A percentile compares a stretch with the other conserved stretches of the same genome.
phyloP scores from a whole-genome alignment of 768 basidiomycete species.

The Boletus pseudo-olivaceus region DNA sequence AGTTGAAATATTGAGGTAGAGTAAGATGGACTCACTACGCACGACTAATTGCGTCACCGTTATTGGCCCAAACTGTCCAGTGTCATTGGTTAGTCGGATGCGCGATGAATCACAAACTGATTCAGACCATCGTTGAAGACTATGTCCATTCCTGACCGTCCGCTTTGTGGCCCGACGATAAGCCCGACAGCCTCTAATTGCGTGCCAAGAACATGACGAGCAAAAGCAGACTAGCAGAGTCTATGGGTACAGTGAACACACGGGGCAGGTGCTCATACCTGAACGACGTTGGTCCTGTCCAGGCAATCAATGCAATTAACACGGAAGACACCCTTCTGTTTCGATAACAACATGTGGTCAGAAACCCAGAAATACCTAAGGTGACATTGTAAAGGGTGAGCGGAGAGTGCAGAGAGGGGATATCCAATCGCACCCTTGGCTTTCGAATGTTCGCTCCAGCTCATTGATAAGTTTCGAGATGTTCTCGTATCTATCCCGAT shows the following conservation, averaged over 20 bases:
- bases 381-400: constrained; percentile 1
- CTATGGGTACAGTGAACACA: constrained; percentile 5
- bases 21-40: constrained; percentile 58
- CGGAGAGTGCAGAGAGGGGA: background rate
- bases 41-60: constrained; percentile 91
- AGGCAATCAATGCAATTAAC: constrained; percentile 96
- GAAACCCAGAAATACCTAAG: constrained; percentile 81
- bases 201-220: constrained; percentile 73
- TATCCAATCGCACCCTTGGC: constrained; percentile 60
- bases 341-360: constrained; percentile 61
- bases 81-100: background rate
- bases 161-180: constrained; percentile 48
- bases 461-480: constrained; percentile 70
- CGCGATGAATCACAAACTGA: background rate
- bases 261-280: constrained; percentile 42
- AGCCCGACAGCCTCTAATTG: constrained; percentile 75
- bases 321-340: constrained; percentile 84
- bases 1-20: background rate
- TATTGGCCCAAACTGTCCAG: constrained; percentile 88
- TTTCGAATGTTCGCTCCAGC: constrained; percentile 73
- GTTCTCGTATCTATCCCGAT: constrained; percentile 71
- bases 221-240: constrained; percentile 75
- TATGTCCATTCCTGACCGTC: constrained; percentile 60
- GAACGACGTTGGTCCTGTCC: constrained; percentile 93
- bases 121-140: constrained; percentile 73